Conservation (phyloP, 2,329 filamentous ascomycete species). For the Botryotinia convoluta region DNA sequence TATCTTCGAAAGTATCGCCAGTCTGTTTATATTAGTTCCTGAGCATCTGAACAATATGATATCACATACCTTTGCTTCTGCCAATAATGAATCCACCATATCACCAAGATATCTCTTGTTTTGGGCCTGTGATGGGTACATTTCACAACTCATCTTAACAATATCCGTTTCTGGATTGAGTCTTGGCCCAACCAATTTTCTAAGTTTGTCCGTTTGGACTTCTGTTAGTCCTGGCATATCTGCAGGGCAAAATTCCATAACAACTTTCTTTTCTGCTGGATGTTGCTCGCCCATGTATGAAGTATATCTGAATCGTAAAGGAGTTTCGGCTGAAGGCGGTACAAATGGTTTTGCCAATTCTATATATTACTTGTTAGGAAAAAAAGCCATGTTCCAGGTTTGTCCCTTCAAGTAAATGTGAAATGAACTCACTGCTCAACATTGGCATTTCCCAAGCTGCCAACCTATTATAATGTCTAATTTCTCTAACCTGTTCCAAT, state of each 20-base stretch:
- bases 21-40: slow-evolving; percentile 49
- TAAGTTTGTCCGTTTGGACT: slow-evolving; percentile 72
- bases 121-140: slow-evolving; percentile 83
- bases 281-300: slow-evolving; percentile 94
- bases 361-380: slow-evolving; percentile 42
- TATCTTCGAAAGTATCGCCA: slow-evolving; percentile 79
- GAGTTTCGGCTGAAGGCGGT: slow-evolving; percentile 62
- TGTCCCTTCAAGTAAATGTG: slow-evolving; percentile 1
- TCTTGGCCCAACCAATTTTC: slow-evolving; percentile 79
- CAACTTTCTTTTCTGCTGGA: slow-evolving; percentile 88
- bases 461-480: slow-evolving; percentile 82
- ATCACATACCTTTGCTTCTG: slow-evolving; percentile 62
- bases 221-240: slow-evolving; percentile 68
- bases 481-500: slow-evolving; percentile 82
- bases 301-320: slow-evolving; percentile 93
- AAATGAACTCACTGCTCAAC: slow-evolving; percentile 66
- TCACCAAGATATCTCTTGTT: slow-evolving; percentile 95
- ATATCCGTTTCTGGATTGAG: slow-evolving; percentile 83
- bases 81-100: slow-evolving; percentile 68
- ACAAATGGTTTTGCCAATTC: slow-evolving; percentile 81
- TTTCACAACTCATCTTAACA: slow-evolving; percentile 88
- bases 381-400: neutral
- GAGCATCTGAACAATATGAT: neutral
- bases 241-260: slow-evolving; percentile 78
- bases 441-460: slow-evolving; percentile 96